phyloP scores from a whole-genome alignment of 305 asterid species.

The Rubia peregrina region DNA sequence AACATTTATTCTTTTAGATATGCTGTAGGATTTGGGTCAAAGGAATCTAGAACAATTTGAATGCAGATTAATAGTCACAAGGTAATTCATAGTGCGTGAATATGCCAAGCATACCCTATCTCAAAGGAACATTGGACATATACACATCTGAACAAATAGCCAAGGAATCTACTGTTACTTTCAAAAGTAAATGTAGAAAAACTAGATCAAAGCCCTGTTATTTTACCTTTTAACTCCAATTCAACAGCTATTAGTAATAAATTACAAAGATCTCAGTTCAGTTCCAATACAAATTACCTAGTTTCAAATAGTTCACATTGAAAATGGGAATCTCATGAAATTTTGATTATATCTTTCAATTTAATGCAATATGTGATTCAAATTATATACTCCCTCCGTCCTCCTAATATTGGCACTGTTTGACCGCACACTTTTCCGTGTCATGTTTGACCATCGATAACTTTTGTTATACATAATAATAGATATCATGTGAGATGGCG shows the following conservation, averaged over 20 bases:
- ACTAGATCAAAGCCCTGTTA: background rate
- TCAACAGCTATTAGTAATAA: background rate
- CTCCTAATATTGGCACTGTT: too few species aligned
- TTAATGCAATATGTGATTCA: too few species aligned
- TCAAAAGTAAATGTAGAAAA: too few species aligned
- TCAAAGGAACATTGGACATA: constrained; percentile 6
- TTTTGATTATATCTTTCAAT: background rate
- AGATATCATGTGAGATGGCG: too few species aligned
- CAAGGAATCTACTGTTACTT: constrained; percentile 6
- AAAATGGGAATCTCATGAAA: background rate
- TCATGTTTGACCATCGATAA: too few species aligned
- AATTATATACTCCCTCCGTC: too few species aligned
- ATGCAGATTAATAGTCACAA: constrained; percentile 1
- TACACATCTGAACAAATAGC: background rate
- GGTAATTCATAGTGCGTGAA: background rate
- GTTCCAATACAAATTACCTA: background rate
- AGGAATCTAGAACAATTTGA: constrained; percentile 13
- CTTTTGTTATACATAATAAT: too few species aligned
- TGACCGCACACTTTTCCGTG: too few species aligned
- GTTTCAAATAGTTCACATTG: background rate
- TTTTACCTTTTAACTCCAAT: background rate
- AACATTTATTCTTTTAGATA: background rate
- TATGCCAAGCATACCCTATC: constrained; percentile 15
- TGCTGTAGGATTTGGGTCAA: background rate
- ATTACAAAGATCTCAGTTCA: background rate